A percentile compares a stretch with the other conserved stretches of the same genome.
Conservation (phyloP, 129 eudicot species). For the Erigeron canadensis region DNA sequence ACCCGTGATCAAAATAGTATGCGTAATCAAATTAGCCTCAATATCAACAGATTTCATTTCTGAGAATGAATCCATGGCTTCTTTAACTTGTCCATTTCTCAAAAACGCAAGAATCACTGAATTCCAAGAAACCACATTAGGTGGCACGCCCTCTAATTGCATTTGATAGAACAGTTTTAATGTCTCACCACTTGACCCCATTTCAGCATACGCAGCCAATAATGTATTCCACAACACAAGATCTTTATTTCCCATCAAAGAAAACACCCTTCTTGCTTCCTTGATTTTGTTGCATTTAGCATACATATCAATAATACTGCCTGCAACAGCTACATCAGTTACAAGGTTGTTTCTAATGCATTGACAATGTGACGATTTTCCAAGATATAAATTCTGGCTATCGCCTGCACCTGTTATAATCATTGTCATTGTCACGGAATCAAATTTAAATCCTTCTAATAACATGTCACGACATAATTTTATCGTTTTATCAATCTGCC, state of each 20-base stretch:
- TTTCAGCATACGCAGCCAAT: conserved; percentile 59
- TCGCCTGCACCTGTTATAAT: conserved; percentile 52
- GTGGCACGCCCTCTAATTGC: conserved; percentile 60
- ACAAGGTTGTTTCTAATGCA: conserved; percentile 43
- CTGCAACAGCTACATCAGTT: conserved; percentile 42
- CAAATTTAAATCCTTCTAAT: conserved; percentile 42
- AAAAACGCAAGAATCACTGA: conserved; percentile 56
- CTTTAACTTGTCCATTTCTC: conserved; percentile 51
- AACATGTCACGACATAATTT: conserved; percentile 48
- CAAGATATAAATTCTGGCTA: conserved; percentile 39
- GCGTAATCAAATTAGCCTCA: conserved; percentile 53
- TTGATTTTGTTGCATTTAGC: conserved; percentile 55
- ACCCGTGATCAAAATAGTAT: conserved; percentile 52
- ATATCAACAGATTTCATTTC: conserved; percentile 52
- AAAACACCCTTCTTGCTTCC: conserved; percentile 46
- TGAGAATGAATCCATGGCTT: conserved; percentile 50
- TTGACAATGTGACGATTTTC: conserved; percentile 59
- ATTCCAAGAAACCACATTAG: conserved; percentile 70
- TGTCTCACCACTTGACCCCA: conserved; percentile 61
- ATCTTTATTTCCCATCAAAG: conserved; percentile 37
- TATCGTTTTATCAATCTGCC: conserved; percentile 29
- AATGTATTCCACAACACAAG: conserved; percentile 66
- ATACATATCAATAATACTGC: conserved; percentile 61
- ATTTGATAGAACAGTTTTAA: conserved; percentile 58
- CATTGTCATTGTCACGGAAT: conserved; percentile 59